These are phyloP conservation scores for Pterocarpus santalinus DNA, from an alignment of 306 rosid species.

Conservation along the genomic window DNA sequence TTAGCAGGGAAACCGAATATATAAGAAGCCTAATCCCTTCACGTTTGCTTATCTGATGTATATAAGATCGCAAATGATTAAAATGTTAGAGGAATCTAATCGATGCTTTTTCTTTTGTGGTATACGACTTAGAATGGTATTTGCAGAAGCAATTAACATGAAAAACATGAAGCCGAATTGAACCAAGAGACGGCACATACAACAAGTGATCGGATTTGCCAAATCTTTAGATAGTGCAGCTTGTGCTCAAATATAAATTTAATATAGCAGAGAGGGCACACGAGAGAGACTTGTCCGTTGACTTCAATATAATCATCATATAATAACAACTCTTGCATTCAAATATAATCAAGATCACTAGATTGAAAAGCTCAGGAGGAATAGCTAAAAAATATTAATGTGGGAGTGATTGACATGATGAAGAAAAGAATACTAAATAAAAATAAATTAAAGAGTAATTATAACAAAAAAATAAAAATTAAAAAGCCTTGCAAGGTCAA, in stretches of 20 bases:
- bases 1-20: neutral
- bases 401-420: slow-evolving; percentile 35
- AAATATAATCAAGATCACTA: neutral
- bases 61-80: neutral
- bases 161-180: neutral
- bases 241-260: neutral
- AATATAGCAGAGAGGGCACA: neutral
- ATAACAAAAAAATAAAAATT: rapidly evolving
- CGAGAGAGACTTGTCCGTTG: neutral
- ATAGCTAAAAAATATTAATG: slow-evolving; percentile 28
- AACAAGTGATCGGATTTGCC: neutral
- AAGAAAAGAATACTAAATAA: rapidly evolving
- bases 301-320: neutral
- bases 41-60: neutral
- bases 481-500: slow-evolving; percentile 92
- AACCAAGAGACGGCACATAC: neutral
- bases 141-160: neutral
- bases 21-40: neutral
- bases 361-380: slow-evolving; percentile 76
- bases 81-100: neutral
- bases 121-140: neutral
- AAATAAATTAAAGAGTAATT: rapidly evolving
- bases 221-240: neutral
- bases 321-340: neutral
- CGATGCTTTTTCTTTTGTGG: neutral